Evolutionary conservation across 169 alveolate species (phyloP), one percentile per base, ranked within the genome.

Genomic region (Plasmodium billcollinsi): DNA sequence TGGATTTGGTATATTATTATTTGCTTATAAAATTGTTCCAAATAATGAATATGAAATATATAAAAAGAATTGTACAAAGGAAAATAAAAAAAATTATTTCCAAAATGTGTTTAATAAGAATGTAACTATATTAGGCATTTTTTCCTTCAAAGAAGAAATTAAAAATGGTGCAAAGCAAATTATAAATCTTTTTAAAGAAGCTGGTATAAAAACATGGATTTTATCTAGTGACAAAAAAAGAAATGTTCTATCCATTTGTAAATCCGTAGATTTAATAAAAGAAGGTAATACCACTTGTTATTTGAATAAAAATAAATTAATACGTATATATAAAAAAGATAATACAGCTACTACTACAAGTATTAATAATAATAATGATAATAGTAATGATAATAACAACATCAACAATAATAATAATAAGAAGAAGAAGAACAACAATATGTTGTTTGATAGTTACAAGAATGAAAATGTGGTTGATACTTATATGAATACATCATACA

Each of bases 201-300:
- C 75, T 3, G 65, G 62, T 62, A 75, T 75, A 12, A 75, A 75
- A 75, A 75, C 75, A 65, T 62, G 89, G 89, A 63, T 75, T 47
- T 58, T 75, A 14, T 75, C 75, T 45, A 66, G 89, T 50, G 89
- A 75, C 33, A 61, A 24, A 18, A 75, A 75, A 52, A 66, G 65
- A n/a, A 62, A 56, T 75, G 39, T 75, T 62, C 45, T 61, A 47
- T 65, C 89, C 29, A 29, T 58, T 54, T 39, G 75, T 15, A 75
- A 47, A 6, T 63, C 76, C 12, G 20, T 75, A 49, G 24, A 63
- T 2, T 39, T 75, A 54, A 52, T 75, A 12, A 65, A 24, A 14
- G 45, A 9, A 63, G 49, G 58, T 54, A 45, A 39, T 24, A 11
- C 26, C 9, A 12, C 50, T 75, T 75, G 89, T 43, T 54, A 75